These are phyloP conservation scores for Cystofilobasidium macerans DNA, from an alignment of 768 basidiomycete genomes.

Conservation along the genomic window DNA sequence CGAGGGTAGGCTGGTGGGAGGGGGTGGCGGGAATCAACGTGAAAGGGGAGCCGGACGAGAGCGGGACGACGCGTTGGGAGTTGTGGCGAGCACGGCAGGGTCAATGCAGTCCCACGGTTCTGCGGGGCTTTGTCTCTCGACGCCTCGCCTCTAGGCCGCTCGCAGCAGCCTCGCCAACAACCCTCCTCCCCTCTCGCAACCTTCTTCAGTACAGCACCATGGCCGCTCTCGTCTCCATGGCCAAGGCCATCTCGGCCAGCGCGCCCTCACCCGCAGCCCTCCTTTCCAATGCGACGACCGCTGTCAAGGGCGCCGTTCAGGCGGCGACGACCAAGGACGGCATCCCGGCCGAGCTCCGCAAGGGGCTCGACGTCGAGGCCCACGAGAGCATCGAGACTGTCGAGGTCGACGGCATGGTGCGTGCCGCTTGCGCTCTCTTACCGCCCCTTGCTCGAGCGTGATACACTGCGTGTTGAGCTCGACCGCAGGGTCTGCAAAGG, in stretches of 20 bases:
- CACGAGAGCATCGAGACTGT: slow-evolving; percentile 68
- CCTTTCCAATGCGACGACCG: slow-evolving; percentile 41
- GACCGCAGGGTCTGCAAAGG: too few species aligned
- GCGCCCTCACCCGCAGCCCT: slow-evolving; percentile 39
- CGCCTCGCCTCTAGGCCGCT: not conserved
- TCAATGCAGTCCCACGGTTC: too few species aligned
- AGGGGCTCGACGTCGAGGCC: slow-evolving; percentile 84
- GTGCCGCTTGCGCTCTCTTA: not conserved
- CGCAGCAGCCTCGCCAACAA: not conserved
- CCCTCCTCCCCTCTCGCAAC: not conserved
- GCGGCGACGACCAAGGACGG: slow-evolving; percentile 44
- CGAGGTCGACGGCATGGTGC: slow-evolving; percentile 69
- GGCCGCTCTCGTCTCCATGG: slow-evolving; percentile 53
- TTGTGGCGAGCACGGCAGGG: too few species aligned
- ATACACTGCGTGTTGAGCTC: not conserved
- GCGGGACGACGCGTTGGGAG: too few species aligned
- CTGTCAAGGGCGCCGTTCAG: slow-evolving; percentile 47
- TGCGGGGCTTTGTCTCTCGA: too few species aligned
- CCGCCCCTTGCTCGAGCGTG: too few species aligned
- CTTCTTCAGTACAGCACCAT: not conserved
- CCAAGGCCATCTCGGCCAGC: slow-evolving; percentile 78
- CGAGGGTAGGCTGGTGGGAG: not conserved
- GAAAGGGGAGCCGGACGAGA: not conserved
- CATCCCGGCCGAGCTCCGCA: slow-evolving; percentile 84
- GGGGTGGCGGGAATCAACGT: not conserved